These are phyloP conservation scores for Cyclotella cryptica DNA, from an alignment of 108 stramenopile species.

Conservation along the genomic window DNA sequence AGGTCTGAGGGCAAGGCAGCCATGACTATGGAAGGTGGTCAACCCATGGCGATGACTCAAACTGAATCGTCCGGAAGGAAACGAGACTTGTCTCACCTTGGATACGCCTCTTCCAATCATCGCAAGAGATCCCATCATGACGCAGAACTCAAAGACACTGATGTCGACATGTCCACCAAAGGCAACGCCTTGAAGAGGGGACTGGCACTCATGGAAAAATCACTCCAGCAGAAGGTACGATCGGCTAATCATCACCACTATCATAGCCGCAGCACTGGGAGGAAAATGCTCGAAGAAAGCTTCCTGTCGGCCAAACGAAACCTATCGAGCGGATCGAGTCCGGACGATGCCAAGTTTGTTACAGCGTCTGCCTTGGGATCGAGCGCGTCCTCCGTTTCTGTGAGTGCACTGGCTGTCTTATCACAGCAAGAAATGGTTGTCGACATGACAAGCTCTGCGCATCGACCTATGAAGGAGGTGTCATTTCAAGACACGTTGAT, in stretches of 20 bases:
- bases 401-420: neutral
- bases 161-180: conserved; percentile 11
- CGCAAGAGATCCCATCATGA: conserved; percentile 24
- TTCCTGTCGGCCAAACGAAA: conserved; percentile 43
- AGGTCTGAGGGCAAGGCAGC: conserved; percentile 3
- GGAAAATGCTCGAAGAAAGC: conserved; percentile 50
- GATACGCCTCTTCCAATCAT: neutral
- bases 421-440: neutral
- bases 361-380: conserved; percentile 6
- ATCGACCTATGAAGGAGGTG: conserved; percentile 6
- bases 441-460: neutral
- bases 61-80: conserved; percentile 25
- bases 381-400: conserved; percentile 8
- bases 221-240: conserved; percentile 44
- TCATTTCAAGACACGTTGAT: conserved; percentile 39
- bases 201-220: conserved; percentile 44
- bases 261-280: conserved; percentile 40
- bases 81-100: conserved; percentile 18
- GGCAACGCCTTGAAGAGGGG: conserved; percentile 33
- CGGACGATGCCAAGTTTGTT: conserved; percentile 10
- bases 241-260: conserved; percentile 46
- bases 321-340: conserved; percentile 23
- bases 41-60: neutral
- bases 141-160: neutral
- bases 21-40: neutral